A percentile compares a stretch with the other conserved stretches of the same genome.
These are phyloP conservation scores for Ascochyta viciae-villosae DNA, from an alignment of 2,329 filamentous ascomycete species.

Conservation along the genomic window DNA sequence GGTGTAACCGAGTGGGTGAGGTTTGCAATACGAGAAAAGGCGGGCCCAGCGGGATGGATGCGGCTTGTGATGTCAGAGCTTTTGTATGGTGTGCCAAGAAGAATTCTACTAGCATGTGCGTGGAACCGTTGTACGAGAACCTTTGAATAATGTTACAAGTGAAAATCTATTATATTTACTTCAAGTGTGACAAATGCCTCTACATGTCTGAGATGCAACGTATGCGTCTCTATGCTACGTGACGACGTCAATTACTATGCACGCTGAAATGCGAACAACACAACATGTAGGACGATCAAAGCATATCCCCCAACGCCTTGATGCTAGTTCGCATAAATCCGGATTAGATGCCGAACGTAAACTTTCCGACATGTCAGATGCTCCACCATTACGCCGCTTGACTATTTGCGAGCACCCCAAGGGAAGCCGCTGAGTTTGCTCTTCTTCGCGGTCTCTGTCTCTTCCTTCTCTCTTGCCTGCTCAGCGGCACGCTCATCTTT, in stretches of 20 bases:
- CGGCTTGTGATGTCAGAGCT: conserved; percentile 3
- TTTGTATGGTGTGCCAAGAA: background rate
- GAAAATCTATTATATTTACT: conserved; percentile 5
- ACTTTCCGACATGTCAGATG: background rate
- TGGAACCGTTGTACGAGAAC: background rate
- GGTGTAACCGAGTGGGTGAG: background rate
- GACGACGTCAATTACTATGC: conserved; percentile 13
- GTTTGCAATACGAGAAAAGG: conserved; percentile 15
- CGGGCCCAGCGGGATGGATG: background rate
- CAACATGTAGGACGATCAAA: conserved; percentile 2
- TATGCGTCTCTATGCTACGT: background rate
- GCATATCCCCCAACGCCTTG: conserved; percentile 5
- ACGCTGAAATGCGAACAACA: conserved; percentile 20
- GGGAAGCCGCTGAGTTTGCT: conserved; percentile 30
- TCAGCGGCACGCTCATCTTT: conserved; percentile 43
- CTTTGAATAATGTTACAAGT: background rate
- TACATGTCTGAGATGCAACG: background rate
- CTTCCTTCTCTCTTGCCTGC: conserved; percentile 34
- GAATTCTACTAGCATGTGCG: background rate
- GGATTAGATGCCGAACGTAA: background rate
- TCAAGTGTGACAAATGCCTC: background rate
- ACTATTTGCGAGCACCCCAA: conserved; percentile 14
- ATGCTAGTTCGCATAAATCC: conserved; percentile 2
- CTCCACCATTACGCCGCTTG: background rate
- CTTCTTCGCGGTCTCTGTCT: conserved; percentile 25